Base-by-base conservation (phyloP, 306 rosid species). In the Carpinus viminea region DNA sequence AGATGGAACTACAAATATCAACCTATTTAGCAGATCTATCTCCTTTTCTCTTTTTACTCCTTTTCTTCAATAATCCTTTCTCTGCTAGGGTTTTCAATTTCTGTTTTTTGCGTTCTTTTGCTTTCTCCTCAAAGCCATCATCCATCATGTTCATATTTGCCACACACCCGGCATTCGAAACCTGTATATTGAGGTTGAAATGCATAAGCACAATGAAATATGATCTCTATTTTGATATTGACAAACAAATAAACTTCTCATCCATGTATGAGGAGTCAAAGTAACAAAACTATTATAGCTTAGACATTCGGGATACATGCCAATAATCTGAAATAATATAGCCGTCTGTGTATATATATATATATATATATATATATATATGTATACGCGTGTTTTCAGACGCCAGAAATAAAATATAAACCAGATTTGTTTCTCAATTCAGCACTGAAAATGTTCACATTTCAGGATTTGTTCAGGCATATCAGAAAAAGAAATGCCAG, bases 121-220 rank as follows among this genome's bases (percentile, higher is more conserved):
- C 95, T 82, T 82, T 88, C 86, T 92, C 92, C 60, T 87, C 92
- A 81, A 91, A 94, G 46, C 93, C 97, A 74, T 90, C 94, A 82
- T 92, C 95, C 81, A 87, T 69, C 95, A 94, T 92, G 77, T 86
- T 92, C 93, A 94, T 94, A 46, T 43, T 77, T 21, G 93, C 97
- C 46, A 89, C 95, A 56, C 87, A 88, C 74, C 85, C 89, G 45
- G 97, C 98, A 70, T 83, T 89, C 86, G 80, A 91, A 83, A 92
- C 93, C 98, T 93, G 81, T 79, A 57, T 36, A 47, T 45, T 76
- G 66, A 10, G 24, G 73, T 20, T 68, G 47, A 78, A 13, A 81
- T 41, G 34, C 21, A 21, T 18, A 11, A 51, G 21, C 66, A 54
- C 56, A 43, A 8, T 38, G 72, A 45, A 36, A 66, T 53, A 21